Evolutionary conservation across 1,139 yeast species (phyloP), one percentile per base, ranked within the genome.

Genomic region (Geotrichum klebahnii): DNA sequence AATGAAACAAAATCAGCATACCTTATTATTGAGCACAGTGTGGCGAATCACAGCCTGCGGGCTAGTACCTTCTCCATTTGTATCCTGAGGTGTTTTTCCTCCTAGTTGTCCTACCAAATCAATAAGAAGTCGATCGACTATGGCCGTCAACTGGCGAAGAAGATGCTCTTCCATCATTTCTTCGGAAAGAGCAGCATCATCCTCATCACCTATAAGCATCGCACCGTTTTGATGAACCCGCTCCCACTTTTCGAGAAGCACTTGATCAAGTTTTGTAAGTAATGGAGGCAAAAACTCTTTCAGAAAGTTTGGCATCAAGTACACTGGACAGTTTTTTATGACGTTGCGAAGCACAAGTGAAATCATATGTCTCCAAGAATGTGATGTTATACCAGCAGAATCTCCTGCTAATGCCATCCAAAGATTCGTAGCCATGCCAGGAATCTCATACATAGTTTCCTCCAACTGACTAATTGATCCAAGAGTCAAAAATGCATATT

Each of bases 151-250:
- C 66, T 92, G 97, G 56, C 98, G 75, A 56, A 92, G 73, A 75
- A 92, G 77, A 66, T 92, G 96, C 65, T 92, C 98, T 59, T 92
- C 97, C 86, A 92, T 84, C 95, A 92, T 92, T 65, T 92, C 98
- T 62, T 90, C 97, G n/a, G 94, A 83, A 60, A 94, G 74, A 16
- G 88, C 83, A 52, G 84, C 94, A 59, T 87, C 95, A 55, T 82
- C 86, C 22, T 61, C 63, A 6, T 60, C 63, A 0, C 85, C 85
- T 59, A 77, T 81, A 48, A 82, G 70, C 61, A 81, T 84, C 50
- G 84, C 70, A n/a, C 95, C 95, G 53, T 76, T 75, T 58, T 75
- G 73, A 63, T 82, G 79, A 9, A 82, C 85, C 55, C 78, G 75
- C 24, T 77, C 81, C 99, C 99, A 92, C 65, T 78, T 82, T 35